These are phyloP conservation scores for Cladophialophora chaetospira DNA, from an alignment of 2,329 filamentous ascomycete genomes.

Conservation along the genomic window DNA sequence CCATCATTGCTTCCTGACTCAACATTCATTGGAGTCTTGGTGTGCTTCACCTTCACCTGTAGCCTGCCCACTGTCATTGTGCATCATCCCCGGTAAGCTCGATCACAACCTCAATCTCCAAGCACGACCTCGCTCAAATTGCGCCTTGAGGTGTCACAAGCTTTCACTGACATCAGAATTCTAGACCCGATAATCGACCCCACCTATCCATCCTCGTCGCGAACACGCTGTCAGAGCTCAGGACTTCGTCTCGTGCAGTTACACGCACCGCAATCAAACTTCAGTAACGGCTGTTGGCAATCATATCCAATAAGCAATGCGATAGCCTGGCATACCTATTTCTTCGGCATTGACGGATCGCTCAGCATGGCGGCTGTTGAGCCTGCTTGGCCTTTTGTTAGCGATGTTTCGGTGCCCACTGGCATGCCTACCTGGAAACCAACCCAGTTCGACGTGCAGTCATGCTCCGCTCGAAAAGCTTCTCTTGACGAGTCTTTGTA, in stretches of 20 bases:
- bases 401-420: constrained; percentile 8
- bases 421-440: constrained; percentile 17
- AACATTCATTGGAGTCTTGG: too few relatives aligned
- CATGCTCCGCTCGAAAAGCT: constrained; percentile 18
- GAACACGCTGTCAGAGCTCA: background rate
- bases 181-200: constrained; percentile 18
- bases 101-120: background rate
- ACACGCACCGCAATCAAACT: constrained; percentile 4
- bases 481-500: constrained; percentile 43
- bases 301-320: constrained; percentile 20
- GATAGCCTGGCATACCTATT: constrained; percentile 10
- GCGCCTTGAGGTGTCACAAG: constrained; percentile 13
- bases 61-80: too few relatives aligned
- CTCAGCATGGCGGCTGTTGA: constrained; percentile 23
- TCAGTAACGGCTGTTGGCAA: constrained; percentile 2
- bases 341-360: constrained; percentile 1
- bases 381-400: constrained; percentile 16
- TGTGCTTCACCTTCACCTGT: too few relatives aligned
- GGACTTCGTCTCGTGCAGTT: constrained; percentile 9
- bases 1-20: too few relatives aligned
- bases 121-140: background rate
- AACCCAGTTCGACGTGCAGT: constrained; percentile 15
- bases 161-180: constrained; percentile 13
- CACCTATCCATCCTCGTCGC: background rate
- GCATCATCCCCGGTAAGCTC: background rate